A percentile compares a stretch with the other conserved stretches of the same genome.
These are phyloP conservation scores for Trichoderma sp. DNA, from an alignment of 2,329 filamentous ascomycete species.

Conservation along the genomic window DNA sequence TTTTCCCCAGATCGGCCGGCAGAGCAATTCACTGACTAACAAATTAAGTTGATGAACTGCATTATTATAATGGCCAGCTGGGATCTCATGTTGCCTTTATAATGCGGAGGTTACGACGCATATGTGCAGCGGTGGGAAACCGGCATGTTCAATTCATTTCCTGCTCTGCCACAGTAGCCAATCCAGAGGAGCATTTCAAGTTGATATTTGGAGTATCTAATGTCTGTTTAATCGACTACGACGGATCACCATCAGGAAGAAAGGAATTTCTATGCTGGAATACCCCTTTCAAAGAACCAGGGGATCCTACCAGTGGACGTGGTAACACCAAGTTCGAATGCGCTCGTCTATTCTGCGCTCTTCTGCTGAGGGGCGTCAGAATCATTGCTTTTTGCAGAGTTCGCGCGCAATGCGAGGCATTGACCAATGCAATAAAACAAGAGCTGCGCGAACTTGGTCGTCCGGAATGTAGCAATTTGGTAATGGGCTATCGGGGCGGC, in stretches of 20 bases:
- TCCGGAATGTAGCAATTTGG: slow-evolving; percentile 69
- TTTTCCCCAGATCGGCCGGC: neutral
- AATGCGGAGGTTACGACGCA: slow-evolving; percentile 81
- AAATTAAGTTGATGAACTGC: slow-evolving; percentile 70
- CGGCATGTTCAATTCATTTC: slow-evolving; percentile 83
- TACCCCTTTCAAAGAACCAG: slow-evolving; percentile 87
- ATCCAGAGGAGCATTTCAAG: slow-evolving; percentile 86
- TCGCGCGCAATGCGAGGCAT: slow-evolving; percentile 80
- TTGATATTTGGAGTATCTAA: slow-evolving; percentile 88
- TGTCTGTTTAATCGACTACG: slow-evolving; percentile 79
- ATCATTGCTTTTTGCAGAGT: slow-evolving; percentile 92
- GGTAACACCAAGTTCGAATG: slow-evolving; percentile 80
- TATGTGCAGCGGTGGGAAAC: slow-evolving; percentile 90
- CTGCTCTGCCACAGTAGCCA: slow-evolving; percentile 93
- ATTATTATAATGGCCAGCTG: slow-evolving; percentile 94
- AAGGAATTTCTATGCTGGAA: slow-evolving; percentile 99
- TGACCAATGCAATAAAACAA: slow-evolving; percentile 74
- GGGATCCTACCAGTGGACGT: slow-evolving; percentile 80
- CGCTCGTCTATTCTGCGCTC: slow-evolving; percentile 85
- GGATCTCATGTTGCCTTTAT: slow-evolving; percentile 93
- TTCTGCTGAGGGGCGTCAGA: slow-evolving; percentile 82
- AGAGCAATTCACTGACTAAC: neutral
- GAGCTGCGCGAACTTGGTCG: slow-evolving; percentile 73
- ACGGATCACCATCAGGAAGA: slow-evolving; percentile 82
- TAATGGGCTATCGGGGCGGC: slow-evolving; percentile 94